Percentiles rank a stretch among this genome's conserved stretches.
phyloP scores from a whole-genome alignment of 257 asterid species.

The Leonotis leonurus region DNA sequence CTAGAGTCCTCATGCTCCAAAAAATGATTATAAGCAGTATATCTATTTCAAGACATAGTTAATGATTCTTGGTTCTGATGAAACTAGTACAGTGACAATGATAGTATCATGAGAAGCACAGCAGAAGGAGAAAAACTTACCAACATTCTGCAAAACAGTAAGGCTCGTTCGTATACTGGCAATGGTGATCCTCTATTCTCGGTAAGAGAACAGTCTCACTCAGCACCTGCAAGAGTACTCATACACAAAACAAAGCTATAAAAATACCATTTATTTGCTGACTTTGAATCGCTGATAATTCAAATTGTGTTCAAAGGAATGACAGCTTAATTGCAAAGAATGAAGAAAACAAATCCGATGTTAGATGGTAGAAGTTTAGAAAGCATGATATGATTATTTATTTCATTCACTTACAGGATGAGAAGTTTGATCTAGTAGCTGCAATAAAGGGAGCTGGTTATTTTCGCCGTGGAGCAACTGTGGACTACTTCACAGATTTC shows the following conservation, averaged over 20 bases:
- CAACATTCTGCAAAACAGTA: constrained; percentile 17
- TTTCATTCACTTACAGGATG: constrained; percentile 28
- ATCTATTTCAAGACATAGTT: too few relatives aligned
- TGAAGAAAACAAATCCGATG: background rate
- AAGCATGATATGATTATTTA: background rate
- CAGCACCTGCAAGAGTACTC: background rate
- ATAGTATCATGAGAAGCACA: constrained; percentile 33
- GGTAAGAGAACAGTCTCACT: constrained; percentile 24
- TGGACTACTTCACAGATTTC: constrained; percentile 40
- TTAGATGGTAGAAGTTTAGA: background rate
- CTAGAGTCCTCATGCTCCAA: background rate
- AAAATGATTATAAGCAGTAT: too few relatives aligned
- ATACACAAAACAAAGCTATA: too few relatives aligned
- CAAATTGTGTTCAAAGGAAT: too few relatives aligned
- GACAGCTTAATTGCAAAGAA: too few relatives aligned
- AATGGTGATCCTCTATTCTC: constrained; percentile 38
- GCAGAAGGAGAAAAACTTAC: constrained; percentile 12
- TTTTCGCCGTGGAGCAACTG: constrained; percentile 36
- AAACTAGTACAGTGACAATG: constrained; percentile 35
- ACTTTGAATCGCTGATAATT: too few relatives aligned
- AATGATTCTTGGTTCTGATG: background rate
- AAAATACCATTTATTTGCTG: too few relatives aligned
- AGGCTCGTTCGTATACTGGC: constrained; percentile 25
- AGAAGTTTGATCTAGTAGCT: constrained; percentile 36
- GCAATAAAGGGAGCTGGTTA: constrained; percentile 30